Percentiles rank a stretch among this genome's conserved stretches.
Evolutionary conservation across 2,329 filamentous ascomycete species (phyloP).

Genomic region (Dryadomyces quercivorus): DNA sequence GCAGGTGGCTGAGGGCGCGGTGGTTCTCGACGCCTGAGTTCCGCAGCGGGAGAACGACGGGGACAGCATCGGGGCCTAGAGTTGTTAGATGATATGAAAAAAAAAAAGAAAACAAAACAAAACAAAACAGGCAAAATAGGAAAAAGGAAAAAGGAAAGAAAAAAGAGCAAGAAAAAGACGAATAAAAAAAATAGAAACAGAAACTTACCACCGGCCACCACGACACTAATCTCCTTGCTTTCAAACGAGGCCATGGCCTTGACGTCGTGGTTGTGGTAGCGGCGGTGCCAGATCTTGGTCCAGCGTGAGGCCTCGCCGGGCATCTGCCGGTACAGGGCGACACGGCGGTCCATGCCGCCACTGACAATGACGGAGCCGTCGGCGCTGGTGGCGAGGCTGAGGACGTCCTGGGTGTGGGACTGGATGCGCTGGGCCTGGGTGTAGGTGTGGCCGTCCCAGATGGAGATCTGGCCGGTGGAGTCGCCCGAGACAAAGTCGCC

Average conservation of each 20-base stretch:
- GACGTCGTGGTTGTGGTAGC: slow-evolving; percentile 88
- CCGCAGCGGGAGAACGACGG: slow-evolving; percentile 68
- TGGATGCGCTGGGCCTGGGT: slow-evolving; percentile 77
- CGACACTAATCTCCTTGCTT: slow-evolving; percentile 66
- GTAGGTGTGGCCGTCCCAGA: slow-evolving; percentile 91
- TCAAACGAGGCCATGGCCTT: slow-evolving; percentile 91
- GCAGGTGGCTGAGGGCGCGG: slow-evolving; percentile 69
- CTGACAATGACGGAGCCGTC: slow-evolving; percentile 78
- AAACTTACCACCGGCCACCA: slow-evolving; percentile 74
- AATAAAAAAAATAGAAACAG: background rate
- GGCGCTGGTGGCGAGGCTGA: slow-evolving; percentile 71
- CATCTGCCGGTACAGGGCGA: slow-evolving; percentile 66
- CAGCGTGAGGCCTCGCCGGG: slow-evolving; percentile 52
- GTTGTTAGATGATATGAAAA: background rate
- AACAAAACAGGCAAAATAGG: background rate
- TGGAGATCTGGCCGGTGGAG: slow-evolving; percentile 82
- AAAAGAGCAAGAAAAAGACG: background rate
- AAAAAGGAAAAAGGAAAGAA: background rate
- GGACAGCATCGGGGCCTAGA: slow-evolving; percentile 70
- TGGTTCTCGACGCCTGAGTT: slow-evolving; percentile 71
- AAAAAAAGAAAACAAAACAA: background rate
- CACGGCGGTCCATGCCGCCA: slow-evolving; percentile 82
- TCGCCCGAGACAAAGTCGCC: slow-evolving; percentile 91
- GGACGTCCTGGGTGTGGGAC: slow-evolving; percentile 77
- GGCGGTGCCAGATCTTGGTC: slow-evolving; percentile 73